These are phyloP conservation scores for Meyerozyma guilliermondii DNA, from an alignment of 1,139 yeast species.

Conservation along the genomic window DNA sequence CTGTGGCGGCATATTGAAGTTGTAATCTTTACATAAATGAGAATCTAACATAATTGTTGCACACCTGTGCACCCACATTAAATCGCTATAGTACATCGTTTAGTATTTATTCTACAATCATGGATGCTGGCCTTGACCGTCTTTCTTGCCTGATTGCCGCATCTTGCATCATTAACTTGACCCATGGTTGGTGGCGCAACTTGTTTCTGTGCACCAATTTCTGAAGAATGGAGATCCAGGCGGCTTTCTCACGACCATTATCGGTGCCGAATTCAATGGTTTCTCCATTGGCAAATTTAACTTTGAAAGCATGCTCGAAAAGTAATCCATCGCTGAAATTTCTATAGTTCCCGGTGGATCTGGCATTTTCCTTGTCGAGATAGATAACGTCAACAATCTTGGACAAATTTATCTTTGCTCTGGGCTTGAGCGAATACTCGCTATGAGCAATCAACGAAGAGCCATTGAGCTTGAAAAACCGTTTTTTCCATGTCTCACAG, in stretches of 20 bases:
- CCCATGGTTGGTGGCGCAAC: slow-evolving; percentile 69
- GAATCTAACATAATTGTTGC: not conserved
- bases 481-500: slow-evolving; percentile 54
- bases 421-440: slow-evolving; percentile 54
- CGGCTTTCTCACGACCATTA: slow-evolving; percentile 44
- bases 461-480: slow-evolving; percentile 59
- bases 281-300: slow-evolving; percentile 64
- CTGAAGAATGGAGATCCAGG: slow-evolving; percentile 55
- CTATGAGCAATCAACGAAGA: slow-evolving; percentile 61
- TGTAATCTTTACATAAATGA: not conserved
- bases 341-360: slow-evolving; percentile 35
- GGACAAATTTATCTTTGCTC: slow-evolving; percentile 62
- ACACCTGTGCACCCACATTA: not conserved
- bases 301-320: slow-evolving; percentile 59
- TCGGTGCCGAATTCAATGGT: slow-evolving; percentile 68
- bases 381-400: slow-evolving; percentile 54
- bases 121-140: not conserved
- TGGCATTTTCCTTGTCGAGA: slow-evolving; percentile 40
- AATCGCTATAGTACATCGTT: not conserved
- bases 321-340: slow-evolving; percentile 61
- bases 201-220: slow-evolving; percentile 49
- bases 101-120: not conserved
- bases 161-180: slow-evolving; percentile 39
- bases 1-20: slow-evolving; percentile 10
- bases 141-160: not conserved